Conservation (phyloP, 2,329 filamentous ascomycete genomes). For the Colletotrichum liaoningense region DNA sequence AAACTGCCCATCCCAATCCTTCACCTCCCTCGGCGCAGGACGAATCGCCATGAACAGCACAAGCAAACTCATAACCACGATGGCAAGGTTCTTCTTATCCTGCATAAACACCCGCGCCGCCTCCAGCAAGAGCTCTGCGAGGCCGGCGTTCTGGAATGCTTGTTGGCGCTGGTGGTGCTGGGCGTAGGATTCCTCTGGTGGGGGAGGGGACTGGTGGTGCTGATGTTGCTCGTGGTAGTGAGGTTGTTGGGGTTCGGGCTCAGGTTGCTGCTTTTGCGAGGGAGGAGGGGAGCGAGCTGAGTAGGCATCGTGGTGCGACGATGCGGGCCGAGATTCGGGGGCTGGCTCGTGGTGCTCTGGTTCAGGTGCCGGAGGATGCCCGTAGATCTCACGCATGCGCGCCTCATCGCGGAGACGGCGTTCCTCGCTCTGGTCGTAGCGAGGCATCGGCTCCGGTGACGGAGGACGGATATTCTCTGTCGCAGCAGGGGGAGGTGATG, state of each 20-base stretch:
- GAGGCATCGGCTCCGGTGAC: conserved; percentile 25
- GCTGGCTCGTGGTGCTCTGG: conserved; percentile 30
- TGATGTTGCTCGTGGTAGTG: conserved; percentile 38
- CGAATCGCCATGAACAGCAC: conserved; percentile 60
- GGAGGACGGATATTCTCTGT: neutral
- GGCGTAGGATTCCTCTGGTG: conserved; percentile 43
- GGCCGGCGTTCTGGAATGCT: conserved; percentile 56
- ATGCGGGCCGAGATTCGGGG: conserved; percentile 27
- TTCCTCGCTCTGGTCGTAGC: conserved; percentile 43
- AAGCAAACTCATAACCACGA: conserved; percentile 64
- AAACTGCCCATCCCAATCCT: conserved; percentile 39
- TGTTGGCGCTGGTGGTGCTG: conserved; percentile 36
- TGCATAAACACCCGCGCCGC: conserved; percentile 65
- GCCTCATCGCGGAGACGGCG: conserved; percentile 59
- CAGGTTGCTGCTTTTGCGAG: neutral
- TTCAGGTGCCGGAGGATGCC: conserved; percentile 41
- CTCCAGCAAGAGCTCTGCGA: conserved; percentile 65
- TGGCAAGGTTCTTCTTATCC: conserved; percentile 70
- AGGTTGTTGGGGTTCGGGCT: conserved; percentile 32
- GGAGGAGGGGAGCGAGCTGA: neutral
- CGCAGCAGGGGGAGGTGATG: conserved; percentile 9
- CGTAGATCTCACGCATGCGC: conserved; percentile 66
- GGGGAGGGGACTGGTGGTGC: conserved; percentile 35
- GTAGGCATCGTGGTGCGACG: conserved; percentile 9
- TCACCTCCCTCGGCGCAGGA: conserved; percentile 39